phyloP scores from a whole-genome alignment of 495 filamentous ascomycete species.

The Lasiosphaeria miniovina region DNA sequence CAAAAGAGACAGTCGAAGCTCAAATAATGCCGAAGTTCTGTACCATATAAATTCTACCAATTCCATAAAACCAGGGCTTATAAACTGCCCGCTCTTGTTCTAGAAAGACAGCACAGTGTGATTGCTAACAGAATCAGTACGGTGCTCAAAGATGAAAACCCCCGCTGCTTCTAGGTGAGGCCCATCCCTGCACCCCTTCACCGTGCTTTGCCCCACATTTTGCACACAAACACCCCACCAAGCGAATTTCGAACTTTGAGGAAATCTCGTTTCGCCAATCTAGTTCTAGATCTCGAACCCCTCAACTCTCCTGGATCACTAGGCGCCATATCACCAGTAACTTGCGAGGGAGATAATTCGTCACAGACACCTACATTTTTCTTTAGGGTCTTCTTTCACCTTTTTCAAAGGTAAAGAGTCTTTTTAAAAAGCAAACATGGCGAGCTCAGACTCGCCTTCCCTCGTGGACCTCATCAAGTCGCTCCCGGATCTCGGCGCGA shows the following conservation, averaged over 20 bases:
- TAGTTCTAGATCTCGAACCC: conserved; percentile 4
- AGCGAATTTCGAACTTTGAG: conserved; percentile 26
- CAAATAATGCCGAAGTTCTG: too few species aligned
- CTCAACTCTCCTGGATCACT: background rate
- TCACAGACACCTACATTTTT: background rate
- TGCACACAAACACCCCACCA: conserved; percentile 27
- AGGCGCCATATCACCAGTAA: background rate
- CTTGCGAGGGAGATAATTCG: background rate
- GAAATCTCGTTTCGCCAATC: conserved; percentile 9
- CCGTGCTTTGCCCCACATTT: conserved; percentile 14
- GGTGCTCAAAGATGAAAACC: too few species aligned
- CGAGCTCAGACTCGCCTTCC: conserved; percentile 27
- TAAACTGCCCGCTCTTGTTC: too few species aligned
- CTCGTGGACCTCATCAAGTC: conserved; percentile 56
- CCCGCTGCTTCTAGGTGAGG: background rate
- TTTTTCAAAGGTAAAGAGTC: background rate
- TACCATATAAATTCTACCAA: too few species aligned
- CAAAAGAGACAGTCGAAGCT: too few species aligned
- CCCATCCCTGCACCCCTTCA: background rate
- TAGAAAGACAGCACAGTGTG: too few species aligned
- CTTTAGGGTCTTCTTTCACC: too few species aligned
- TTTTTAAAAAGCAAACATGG: conserved; percentile 20
- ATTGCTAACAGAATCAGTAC: too few species aligned
- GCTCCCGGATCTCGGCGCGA: conserved; percentile 56
- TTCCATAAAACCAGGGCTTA: too few species aligned